A percentile compares a stretch with the other conserved stretches of the same genome.
Evolutionary conservation across 1,139 yeast species (phyloP).

Genomic region (Blastobotrys malaysiensis): DNA sequence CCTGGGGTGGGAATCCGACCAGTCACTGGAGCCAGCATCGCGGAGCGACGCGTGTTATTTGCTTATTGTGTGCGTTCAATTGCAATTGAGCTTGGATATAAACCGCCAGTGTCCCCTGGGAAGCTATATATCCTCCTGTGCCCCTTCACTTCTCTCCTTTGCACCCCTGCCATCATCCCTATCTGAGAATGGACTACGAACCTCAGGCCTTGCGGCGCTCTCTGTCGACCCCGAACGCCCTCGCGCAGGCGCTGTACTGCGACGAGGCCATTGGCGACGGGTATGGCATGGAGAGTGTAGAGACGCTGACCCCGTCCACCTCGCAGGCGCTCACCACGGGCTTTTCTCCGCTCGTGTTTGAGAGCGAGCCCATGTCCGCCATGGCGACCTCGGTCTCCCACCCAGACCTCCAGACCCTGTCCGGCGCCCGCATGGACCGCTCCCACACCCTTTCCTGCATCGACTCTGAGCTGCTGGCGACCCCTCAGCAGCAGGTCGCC

Average conservation of each 20-base stretch:
- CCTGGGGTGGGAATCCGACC: background rate
- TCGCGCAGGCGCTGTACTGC: background rate
- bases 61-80: background rate
- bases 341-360: background rate
- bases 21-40: background rate
- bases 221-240: slow-evolving; percentile 11
- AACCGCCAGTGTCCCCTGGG: background rate
- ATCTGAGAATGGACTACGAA: slow-evolving; percentile 11
- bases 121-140: background rate
- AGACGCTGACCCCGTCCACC: background rate
- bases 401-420: background rate
- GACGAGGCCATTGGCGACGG: background rate
- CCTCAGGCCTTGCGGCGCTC: slow-evolving; percentile 12
- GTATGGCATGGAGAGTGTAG: background rate
- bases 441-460: slow-evolving; percentile 13
- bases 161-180: background rate
- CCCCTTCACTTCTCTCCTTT: slow-evolving; percentile 4
- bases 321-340: background rate
- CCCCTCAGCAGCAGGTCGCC: slow-evolving; percentile 1
- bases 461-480: slow-evolving; percentile 10
- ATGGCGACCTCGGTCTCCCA: slow-evolving; percentile 3
- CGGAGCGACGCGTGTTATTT: slow-evolving; percentile 2
- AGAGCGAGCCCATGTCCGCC: background rate
- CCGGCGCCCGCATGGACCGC: slow-evolving; percentile 10
- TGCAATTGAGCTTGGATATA: too few relatives aligned